phyloP scores from a whole-genome alignment of 352 stramenopile genomes.

The Globisporangium alternatum region DNA sequence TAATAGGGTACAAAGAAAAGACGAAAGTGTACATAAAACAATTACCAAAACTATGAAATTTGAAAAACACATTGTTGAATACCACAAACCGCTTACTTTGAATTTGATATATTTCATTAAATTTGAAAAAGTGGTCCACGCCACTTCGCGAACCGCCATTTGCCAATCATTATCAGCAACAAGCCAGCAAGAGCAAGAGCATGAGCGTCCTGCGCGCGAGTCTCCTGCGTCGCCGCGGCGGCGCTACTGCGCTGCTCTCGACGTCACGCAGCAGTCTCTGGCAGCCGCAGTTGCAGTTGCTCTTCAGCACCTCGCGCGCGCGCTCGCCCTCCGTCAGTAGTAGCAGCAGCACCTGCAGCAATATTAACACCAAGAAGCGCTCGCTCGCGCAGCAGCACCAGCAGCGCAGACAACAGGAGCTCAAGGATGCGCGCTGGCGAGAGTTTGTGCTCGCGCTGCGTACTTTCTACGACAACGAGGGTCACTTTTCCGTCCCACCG shows the following conservation, averaged over 20 bases:
- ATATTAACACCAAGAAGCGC: conserved; percentile 2
- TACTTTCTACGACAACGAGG: conserved; percentile 52
- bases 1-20: too few species aligned
- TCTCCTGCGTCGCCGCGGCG: not conserved
- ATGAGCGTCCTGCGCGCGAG: not conserved
- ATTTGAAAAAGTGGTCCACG: conserved; percentile 49
- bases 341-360: not conserved
- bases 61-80: too few species aligned
- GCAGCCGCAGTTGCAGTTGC: not conserved
- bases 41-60: too few species aligned
- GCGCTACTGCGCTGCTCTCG: not conserved
- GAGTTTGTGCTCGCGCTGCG: conserved; percentile 46
- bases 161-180: not conserved
- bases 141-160: conserved; percentile 13
- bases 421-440: conserved; percentile 13
- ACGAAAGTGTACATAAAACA: too few species aligned
- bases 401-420: conserved; percentile 20
- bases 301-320: not conserved
- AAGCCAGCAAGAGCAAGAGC: not conserved
- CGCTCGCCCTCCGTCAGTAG: not conserved
- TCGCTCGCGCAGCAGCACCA: not conserved
- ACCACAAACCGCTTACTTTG: too few species aligned
- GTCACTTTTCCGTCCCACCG: conserved; percentile 62
- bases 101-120: too few species aligned
- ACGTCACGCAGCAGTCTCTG: not conserved